Base-by-base conservation (phyloP, 2,329 filamentous ascomycete genomes). In the Neoarthrinium moseri region DNA sequence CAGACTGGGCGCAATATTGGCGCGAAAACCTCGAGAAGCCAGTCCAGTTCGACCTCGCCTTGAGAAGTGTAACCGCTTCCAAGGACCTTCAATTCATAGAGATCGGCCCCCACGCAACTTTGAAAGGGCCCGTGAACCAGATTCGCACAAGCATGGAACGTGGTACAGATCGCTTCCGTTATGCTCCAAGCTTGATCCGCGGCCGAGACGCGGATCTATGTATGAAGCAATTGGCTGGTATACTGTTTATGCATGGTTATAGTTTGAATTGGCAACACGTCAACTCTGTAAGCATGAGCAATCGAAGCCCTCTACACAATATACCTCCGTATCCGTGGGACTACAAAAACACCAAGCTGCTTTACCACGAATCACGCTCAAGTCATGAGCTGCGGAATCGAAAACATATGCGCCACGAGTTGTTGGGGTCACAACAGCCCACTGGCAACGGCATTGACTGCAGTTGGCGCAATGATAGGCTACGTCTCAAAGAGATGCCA, bases 291-390 rank as follows among this genome's bases (percentile, higher is more conserved):
- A 8, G 8, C 1, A 15, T 11, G 15, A 21, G 12, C 2, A 39
- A 33, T 64, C 59, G 34, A 49, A 44, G 35, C n/a, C 48, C 46
- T 8, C 8, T 40, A 4, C 21, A 26, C 39, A 66, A 65, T 52
- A 52, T 77, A 5, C 71, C 72, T 4, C 59, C 57, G 2, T 78
- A 77, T 48, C 65, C 67, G 3, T 77, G 72, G 72, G 68, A 74
- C 46, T 70, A 75, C 51, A 37, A 48, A 2, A 61, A 61, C 18
- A 61, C 60, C 2, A n/a, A n/a, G n/a, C 57, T 59, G 22, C 68
- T 70, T 48, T 74, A 70, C 70, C 58, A 55, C 15, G 65, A 68
- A 47, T 58, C 64, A 0, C 60, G 66, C 5, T 34, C 64, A 2
- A 67, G 61, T 21, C 58, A 58, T 6, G 60, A 63, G 1, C 61